Base-by-base conservation (phyloP, 805 yeast genomes). In the Metschnikowia shivogae region DNA sequence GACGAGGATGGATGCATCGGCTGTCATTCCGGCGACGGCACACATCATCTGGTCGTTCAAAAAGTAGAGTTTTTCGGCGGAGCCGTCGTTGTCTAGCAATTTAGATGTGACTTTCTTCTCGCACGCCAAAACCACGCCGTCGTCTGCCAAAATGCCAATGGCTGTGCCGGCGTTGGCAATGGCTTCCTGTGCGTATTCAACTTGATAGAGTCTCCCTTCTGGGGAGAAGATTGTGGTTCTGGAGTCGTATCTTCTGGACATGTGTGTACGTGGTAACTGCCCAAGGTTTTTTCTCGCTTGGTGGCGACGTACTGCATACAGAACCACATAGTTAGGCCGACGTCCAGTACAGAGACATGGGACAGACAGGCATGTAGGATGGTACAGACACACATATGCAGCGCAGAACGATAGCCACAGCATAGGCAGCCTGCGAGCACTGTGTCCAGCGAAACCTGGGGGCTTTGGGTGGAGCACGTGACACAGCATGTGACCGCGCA, bases 181-280 rank as follows among this genome's bases (percentile, higher is more conserved):
- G 14, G 92, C 90, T 65, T 93, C 98, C 62, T 89, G 80, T 3
- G 98, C 99, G 59, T 93, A 93, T 68, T 93, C 99, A 17, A 89
- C 92, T 71, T 93, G 99, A 70, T 93, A 93, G 46, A 93, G 77
- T 68, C 99, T 81, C 33, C 99, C 99, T 65, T 93, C 99, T 8
- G 99, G 99, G 33, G 98, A 92, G 72, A 93, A 93, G 61, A 93
- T 95, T 4, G 99, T 93, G 42, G 99, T 93, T 78, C 99, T 82
- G 50, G 96, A 86, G 71, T 93, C 99, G 89, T 93, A 93, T 80
- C 99, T 84, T 85, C 98, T 86, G 57, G 97, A 88, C 84, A 79
- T 78, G 36, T n/a, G 32, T 34, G 36, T 30, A 24, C 27, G 33
- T 31, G 39, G 10, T 19, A 27, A 22, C 27, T 5, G 35, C 12